phyloP scores from a whole-genome alignment of 768 basidiomycete genomes.

The Pisolithus microcarpus region DNA sequence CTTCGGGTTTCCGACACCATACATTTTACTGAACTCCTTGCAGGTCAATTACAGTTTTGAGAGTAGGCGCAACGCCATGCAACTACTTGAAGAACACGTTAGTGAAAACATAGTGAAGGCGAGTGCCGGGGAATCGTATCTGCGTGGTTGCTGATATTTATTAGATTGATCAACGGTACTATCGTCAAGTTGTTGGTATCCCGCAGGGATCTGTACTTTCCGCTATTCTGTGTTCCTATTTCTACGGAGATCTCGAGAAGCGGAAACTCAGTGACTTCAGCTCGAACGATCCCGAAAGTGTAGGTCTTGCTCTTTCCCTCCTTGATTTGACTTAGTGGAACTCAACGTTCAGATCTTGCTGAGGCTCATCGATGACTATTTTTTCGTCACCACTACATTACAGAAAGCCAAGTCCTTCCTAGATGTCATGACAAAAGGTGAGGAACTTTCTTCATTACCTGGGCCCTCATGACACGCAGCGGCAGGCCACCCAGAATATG shows the following conservation, averaged over 20 bases:
- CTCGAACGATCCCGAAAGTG: conserved; percentile 55
- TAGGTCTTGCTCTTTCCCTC: conserved; percentile 30
- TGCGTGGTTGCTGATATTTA: neutral
- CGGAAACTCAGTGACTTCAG: conserved; percentile 31
- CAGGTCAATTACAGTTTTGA: conserved; percentile 50
- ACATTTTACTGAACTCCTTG: neutral
- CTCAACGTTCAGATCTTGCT: conserved; percentile 60
- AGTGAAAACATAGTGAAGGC: conserved; percentile 90
- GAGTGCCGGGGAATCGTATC: neutral
- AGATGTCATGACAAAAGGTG: conserved; percentile 67
- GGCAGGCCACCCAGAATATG: conserved; percentile 87
- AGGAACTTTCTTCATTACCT: neutral
- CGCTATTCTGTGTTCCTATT: conserved; percentile 86
- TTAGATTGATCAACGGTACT: conserved; percentile 77
- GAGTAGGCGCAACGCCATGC: conserved; percentile 51
- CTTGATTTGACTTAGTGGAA: neutral
- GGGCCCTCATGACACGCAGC: neutral
- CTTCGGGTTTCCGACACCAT: neutral
- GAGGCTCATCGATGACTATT: conserved; percentile 90
- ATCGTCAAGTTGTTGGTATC: conserved; percentile 87
- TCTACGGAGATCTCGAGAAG: conserved; percentile 87
- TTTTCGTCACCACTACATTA: conserved; percentile 70
- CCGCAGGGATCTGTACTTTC: conserved; percentile 97
- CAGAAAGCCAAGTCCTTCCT: conserved; percentile 62
- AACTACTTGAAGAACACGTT: conserved; percentile 83